A percentile compares a stretch with the other conserved stretches of the same genome.
Conservation (phyloP, 768 basidiomycete species). For the Mycena floridula region DNA sequence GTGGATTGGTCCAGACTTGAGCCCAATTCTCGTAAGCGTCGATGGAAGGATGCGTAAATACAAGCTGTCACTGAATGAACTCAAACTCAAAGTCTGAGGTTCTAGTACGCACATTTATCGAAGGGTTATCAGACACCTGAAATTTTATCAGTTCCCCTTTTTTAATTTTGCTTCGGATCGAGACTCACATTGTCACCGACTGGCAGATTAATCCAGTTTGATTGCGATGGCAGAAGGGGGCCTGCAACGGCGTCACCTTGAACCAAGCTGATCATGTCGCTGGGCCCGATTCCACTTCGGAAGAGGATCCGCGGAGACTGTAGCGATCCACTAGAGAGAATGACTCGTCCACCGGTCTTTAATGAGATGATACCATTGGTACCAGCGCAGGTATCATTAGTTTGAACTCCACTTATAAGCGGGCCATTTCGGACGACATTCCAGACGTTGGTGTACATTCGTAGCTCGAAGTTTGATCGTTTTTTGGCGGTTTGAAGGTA, state of each 20-base stretch:
- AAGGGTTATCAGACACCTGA: slow-evolving; percentile 54
- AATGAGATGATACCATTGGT: slow-evolving; percentile 50
- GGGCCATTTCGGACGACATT: slow-evolving; percentile 53
- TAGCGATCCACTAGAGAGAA: slow-evolving; percentile 52
- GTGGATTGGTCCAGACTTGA: slow-evolving; percentile 46
- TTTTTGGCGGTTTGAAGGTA: slow-evolving; percentile 53
- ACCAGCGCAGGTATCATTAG: slow-evolving; percentile 52
- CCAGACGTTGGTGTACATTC: slow-evolving; percentile 39
- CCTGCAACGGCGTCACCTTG: slow-evolving; percentile 39
- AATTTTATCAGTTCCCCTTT: too few species aligned
- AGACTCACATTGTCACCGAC: slow-evolving; percentile 43
- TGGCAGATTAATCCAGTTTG: slow-evolving; percentile 52
- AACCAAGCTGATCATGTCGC: slow-evolving; percentile 49
- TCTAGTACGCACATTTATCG: slow-evolving; percentile 41
- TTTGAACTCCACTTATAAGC: slow-evolving; percentile 52
- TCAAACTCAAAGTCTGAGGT: background rate
- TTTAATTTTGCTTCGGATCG: background rate
- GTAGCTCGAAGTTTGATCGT: slow-evolving; percentile 46
- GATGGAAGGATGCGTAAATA: slow-evolving; percentile 58
- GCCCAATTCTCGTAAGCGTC: slow-evolving; percentile 68
- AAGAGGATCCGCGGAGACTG: slow-evolving; percentile 53
- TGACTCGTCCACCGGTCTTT: slow-evolving; percentile 50
- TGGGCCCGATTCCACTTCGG: slow-evolving; percentile 56
- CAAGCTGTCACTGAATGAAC: slow-evolving; percentile 28
- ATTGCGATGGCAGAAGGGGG: slow-evolving; percentile 38